These are phyloP conservation scores for Fraxinus nigra DNA, from an alignment of 305 asterid species.

Conservation along the genomic window DNA sequence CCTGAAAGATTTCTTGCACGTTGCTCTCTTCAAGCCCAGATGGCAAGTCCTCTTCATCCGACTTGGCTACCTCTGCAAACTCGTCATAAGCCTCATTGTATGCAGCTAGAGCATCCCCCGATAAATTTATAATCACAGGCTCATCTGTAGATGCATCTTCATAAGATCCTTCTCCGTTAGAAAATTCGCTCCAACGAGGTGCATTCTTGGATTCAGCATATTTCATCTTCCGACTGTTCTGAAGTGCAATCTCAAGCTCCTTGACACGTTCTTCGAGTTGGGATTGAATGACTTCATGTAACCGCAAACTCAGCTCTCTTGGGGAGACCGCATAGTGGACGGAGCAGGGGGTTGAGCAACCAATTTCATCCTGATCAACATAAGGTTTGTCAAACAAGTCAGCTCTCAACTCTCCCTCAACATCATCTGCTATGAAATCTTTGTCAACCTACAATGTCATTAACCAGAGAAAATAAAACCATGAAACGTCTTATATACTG, in stretches of 20 bases:
- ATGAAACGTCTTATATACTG: neutral
- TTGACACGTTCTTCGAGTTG: constrained; percentile 64
- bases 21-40: constrained; percentile 13
- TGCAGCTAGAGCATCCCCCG: constrained; percentile 64
- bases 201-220: constrained; percentile 33
- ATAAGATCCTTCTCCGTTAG: constrained; percentile 27
- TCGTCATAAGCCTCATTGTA: constrained; percentile 54
- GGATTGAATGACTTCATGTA: constrained; percentile 81
- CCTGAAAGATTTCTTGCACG: constrained; percentile 18
- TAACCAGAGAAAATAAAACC: neutral
- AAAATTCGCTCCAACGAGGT: constrained; percentile 28
- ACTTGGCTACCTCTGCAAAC: constrained; percentile 45
- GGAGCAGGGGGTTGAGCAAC: constrained; percentile 50
- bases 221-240: constrained; percentile 51
- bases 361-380: constrained; percentile 49
- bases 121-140: constrained; percentile 57
- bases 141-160: constrained; percentile 30
- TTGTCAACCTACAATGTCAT: constrained; percentile 52
- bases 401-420: constrained; percentile 48
- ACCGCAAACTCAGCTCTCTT: constrained; percentile 67
- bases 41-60: constrained; percentile 48
- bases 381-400: constrained; percentile 43
- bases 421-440: constrained; percentile 43
- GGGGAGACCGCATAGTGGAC: constrained; percentile 71
- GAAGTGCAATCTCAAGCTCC: constrained; percentile 76